These are phyloP conservation scores for Suhomyces sp. DNA, from an alignment of 805 yeast species.

Conservation along the genomic window DNA sequence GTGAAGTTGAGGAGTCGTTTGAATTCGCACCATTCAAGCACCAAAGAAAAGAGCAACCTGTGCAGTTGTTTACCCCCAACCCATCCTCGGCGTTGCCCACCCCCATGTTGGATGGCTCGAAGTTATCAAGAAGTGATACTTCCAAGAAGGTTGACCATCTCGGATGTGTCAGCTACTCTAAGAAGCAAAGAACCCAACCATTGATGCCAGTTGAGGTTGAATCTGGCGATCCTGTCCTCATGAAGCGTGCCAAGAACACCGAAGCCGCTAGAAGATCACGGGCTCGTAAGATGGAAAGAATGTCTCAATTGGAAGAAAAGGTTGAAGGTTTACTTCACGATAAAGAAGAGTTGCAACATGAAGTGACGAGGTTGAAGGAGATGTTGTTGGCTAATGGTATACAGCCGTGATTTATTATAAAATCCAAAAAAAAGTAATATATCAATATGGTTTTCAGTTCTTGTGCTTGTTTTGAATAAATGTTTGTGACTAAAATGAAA, in stretches of 20 bases:
- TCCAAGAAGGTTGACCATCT: slow-evolving; percentile 57
- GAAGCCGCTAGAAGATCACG: slow-evolving; percentile 96
- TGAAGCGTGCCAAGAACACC: slow-evolving; percentile 95
- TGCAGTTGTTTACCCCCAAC: slow-evolving; percentile 30
- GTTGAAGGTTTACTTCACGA: slow-evolving; percentile 63
- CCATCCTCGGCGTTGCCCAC: slow-evolving; percentile 33
- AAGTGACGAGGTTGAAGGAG: slow-evolving; percentile 59
- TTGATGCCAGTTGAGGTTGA: slow-evolving; percentile 64
- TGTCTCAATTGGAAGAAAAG: slow-evolving; percentile 75
- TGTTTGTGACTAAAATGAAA: not conserved
- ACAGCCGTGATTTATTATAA: slow-evolving; percentile 1
- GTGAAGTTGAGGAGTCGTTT: slow-evolving; percentile 29
- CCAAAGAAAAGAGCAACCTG: slow-evolving; percentile 8
- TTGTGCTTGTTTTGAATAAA: slow-evolving; percentile 3
- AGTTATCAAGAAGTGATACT: slow-evolving; percentile 9
- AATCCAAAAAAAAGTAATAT: slow-evolving; percentile 5
- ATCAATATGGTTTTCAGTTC: slow-evolving; percentile 4
- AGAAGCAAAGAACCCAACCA: slow-evolving; percentile 74
- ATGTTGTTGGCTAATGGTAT: slow-evolving; percentile 32
- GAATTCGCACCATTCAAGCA: slow-evolving; percentile 15
- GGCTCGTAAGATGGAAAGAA: slow-evolving; percentile 88
- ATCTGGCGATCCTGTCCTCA: slow-evolving; percentile 63
- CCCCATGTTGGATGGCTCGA: slow-evolving; percentile 27
- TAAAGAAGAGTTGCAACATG: slow-evolving; percentile 61
- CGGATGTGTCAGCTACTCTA: slow-evolving; percentile 73